Evolutionary conservation across 768 basidiomycete species (phyloP).

Genomic region (Agaricus sinodeliciosus): DNA sequence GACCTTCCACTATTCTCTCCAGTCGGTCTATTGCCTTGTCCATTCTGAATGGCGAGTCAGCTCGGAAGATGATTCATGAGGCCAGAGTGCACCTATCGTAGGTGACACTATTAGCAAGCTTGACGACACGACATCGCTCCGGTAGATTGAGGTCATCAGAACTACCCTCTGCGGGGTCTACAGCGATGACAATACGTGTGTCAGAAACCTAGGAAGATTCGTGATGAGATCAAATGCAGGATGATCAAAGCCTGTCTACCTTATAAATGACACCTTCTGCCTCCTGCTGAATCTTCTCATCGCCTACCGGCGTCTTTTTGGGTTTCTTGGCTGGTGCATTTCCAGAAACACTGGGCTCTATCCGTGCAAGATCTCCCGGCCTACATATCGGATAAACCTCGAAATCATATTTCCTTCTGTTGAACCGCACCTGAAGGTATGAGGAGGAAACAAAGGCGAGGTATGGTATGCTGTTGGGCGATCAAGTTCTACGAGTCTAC

Average conservation of each 20-base stretch:
- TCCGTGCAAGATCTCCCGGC: slow-evolving; percentile 82
- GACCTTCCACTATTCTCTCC: slow-evolving; percentile 28
- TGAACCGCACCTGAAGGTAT: slow-evolving; percentile 63
- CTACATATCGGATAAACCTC: slow-evolving; percentile 29
- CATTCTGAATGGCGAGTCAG: slow-evolving; percentile 51
- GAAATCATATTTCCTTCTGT: background rate
- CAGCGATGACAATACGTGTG: slow-evolving; percentile 73
- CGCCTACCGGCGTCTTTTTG: slow-evolving; percentile 33
- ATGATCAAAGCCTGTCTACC: slow-evolving; percentile 28
- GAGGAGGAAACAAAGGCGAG: slow-evolving; percentile 69
- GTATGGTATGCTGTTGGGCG: slow-evolving; percentile 76
- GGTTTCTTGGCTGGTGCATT: slow-evolving; percentile 31
- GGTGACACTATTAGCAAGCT: slow-evolving; percentile 88
- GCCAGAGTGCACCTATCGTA: slow-evolving; percentile 59
- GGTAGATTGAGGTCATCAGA: slow-evolving; percentile 72
- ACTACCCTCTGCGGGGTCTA: slow-evolving; percentile 55
- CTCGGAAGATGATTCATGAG: background rate
- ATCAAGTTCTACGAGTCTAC: slow-evolving; percentile 81
- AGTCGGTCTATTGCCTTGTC: slow-evolving; percentile 71
- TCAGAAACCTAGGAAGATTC: slow-evolving; percentile 58
- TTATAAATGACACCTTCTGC: slow-evolving; percentile 86
- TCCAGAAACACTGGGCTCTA: slow-evolving; percentile 62
- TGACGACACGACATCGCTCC: slow-evolving; percentile 78
- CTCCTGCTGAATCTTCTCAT: slow-evolving; percentile 30
- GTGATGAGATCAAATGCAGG: slow-evolving; percentile 1